Conservation (phyloP, 2,329 filamentous ascomycete species). For the Sphaerulina musiva region DNA sequence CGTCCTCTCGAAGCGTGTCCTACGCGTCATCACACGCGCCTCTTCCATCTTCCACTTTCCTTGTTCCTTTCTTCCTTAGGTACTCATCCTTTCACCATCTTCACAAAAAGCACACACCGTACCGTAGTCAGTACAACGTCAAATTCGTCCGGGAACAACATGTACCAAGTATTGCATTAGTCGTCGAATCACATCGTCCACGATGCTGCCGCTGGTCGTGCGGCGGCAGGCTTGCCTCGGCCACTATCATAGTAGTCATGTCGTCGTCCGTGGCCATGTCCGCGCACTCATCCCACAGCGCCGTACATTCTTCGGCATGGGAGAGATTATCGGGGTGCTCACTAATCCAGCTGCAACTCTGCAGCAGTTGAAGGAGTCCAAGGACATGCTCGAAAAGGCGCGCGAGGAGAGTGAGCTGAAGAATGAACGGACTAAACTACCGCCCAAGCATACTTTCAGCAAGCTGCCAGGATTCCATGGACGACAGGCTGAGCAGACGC, state of each 20-base stretch:
- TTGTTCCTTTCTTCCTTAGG: too few relatives aligned
- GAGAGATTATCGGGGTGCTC: conserved; percentile 15
- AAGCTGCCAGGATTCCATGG: conserved; percentile 19
- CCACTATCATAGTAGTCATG: not conserved
- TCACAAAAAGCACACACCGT: too few relatives aligned
- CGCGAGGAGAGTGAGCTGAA: conserved; percentile 16
- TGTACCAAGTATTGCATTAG: too few relatives aligned
- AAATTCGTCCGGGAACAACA: too few relatives aligned
- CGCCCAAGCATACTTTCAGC: conserved; percentile 16
- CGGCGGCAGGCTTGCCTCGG: not conserved
- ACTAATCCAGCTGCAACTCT: conserved; percentile 17
- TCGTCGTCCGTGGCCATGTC: too few relatives aligned
- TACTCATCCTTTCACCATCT: too few relatives aligned
- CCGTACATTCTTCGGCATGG: conserved; percentile 16
- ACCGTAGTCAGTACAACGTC: too few relatives aligned
- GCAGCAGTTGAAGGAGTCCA: conserved; percentile 17
- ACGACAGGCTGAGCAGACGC: conserved; percentile 12
- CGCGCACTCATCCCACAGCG: not conserved
- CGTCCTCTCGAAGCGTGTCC: too few relatives aligned
- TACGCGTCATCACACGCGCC: too few relatives aligned
- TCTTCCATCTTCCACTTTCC: too few relatives aligned
- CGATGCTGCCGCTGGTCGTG: too few relatives aligned
- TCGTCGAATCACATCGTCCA: too few relatives aligned
- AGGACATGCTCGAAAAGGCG: conserved; percentile 17
- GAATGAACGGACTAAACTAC: conserved; percentile 17